Percentiles rank a stretch among this genome's conserved stretches.
phyloP scores from a whole-genome alignment of 768 basidiomycete genomes.

The Rhizopogon sp. region DNA sequence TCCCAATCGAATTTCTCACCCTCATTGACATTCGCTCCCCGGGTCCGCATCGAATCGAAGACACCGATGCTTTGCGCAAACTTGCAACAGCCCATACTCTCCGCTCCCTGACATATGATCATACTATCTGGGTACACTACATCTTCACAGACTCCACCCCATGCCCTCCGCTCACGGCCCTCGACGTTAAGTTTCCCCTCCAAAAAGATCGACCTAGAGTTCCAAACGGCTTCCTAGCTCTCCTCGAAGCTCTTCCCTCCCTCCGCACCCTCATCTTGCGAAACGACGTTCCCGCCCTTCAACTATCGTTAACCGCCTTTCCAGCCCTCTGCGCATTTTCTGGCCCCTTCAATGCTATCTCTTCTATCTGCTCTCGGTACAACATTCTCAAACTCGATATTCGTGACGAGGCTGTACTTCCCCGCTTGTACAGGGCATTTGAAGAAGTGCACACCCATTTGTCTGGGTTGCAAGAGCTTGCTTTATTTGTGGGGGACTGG shows the following conservation, averaged over 20 bases:
- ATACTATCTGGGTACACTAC: constrained; percentile 38
- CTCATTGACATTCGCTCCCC: constrained; percentile 30
- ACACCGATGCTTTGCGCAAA: constrained; percentile 19
- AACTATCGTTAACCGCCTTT: constrained; percentile 13
- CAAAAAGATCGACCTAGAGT: constrained; percentile 25
- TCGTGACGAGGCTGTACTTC: constrained; percentile 16
- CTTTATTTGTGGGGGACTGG: constrained; percentile 37
- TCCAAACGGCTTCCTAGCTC: constrained; percentile 15
- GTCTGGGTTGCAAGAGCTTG: constrained; percentile 21
- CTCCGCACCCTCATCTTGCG: constrained; percentile 16
- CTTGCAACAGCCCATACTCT: constrained; percentile 34
- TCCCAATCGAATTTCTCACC: constrained; percentile 40
- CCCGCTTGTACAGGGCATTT: constrained; percentile 20
- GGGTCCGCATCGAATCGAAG: constrained; percentile 1
- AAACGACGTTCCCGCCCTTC: constrained; percentile 24
- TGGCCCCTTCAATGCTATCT: constrained; percentile 23
- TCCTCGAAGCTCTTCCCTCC: constrained; percentile 19
- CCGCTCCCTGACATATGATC: constrained; percentile 24
- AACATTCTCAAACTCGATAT: constrained; percentile 18
- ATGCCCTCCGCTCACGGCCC: constrained; percentile 8
- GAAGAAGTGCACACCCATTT: neutral
- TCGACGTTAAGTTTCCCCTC: constrained; percentile 25
- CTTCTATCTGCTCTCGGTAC: constrained; percentile 14
- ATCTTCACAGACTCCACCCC: constrained; percentile 25
- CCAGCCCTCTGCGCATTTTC: constrained; percentile 16